phyloP scores from a whole-genome alignment of 1,139 yeast genomes.

The Candida albicans region DNA sequence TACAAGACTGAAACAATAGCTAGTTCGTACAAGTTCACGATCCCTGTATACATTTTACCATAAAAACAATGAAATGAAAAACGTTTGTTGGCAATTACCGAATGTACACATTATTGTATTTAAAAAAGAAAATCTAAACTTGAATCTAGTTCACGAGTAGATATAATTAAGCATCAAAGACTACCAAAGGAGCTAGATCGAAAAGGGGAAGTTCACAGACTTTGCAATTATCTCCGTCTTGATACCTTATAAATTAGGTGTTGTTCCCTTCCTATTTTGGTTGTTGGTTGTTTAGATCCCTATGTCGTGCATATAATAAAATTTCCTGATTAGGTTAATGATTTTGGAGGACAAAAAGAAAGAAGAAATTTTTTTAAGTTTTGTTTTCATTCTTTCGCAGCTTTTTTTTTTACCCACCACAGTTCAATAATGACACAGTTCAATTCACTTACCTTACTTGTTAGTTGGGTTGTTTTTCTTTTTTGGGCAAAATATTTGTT shows the following conservation, averaged over 20 bases:
- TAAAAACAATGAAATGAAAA: slow-evolving; percentile 4
- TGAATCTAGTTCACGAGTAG: too few species aligned
- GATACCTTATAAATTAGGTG: too few species aligned
- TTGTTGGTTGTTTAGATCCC: neutral
- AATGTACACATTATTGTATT: too few species aligned
- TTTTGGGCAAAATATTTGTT: too few species aligned
- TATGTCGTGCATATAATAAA: neutral
- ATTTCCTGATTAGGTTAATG: slow-evolving; percentile 4
- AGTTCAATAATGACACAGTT: neutral
- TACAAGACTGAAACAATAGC: slow-evolving; percentile 33
- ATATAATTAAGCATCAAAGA: too few species aligned
- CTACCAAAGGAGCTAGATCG: too few species aligned
- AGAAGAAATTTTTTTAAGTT: neutral
- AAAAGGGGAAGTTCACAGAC: too few species aligned
- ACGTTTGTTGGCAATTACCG: neutral
- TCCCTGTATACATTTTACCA: slow-evolving; percentile 30
- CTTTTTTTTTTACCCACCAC: neutral
- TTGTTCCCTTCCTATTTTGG: neutral
- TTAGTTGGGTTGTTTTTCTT: neutral
- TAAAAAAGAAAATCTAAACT: too few species aligned
- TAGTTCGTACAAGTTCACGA: slow-evolving; percentile 34
- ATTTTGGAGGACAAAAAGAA: neutral
- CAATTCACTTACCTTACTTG: neutral
- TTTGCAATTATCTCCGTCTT: too few species aligned
- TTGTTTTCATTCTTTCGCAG: slow-evolving; percentile 1